Evolutionary conservation across 2,329 filamentous ascomycete genomes (phyloP), one percentile per base, ranked within the genome.

Genomic region (Pseudonectria buxi): DNA sequence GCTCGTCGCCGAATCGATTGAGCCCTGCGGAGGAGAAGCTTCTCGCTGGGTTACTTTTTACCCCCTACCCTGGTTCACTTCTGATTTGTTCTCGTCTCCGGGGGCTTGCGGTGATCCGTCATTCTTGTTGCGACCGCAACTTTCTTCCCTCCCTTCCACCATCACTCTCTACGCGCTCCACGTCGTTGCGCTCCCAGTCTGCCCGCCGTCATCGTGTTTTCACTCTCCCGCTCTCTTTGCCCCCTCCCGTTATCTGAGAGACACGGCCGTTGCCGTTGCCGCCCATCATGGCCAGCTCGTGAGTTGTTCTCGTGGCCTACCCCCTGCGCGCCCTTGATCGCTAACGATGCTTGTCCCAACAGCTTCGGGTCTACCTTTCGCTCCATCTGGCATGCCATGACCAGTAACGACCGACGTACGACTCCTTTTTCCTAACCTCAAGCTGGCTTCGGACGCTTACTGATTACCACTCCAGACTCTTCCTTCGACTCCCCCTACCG

Each of bases 371-470:
- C 74, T 52, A 78, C 83, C 64, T 84, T 92, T 65, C 84, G 84
- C 65, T 85, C 84, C 44, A 90, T 98, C 68, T 98, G 92, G 92
- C 92, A 96, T 72, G 79, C 84, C 51, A 92, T 82, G 76, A 82
- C 78, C 63, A 82, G 77, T 51, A 70, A 82, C 67, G 78, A 82
- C 60, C 67, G 78, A 64, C 78, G 78, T 82, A 65, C 57, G 77
- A 43, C 32, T 33, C 26, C 42, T 34, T 15, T 15, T 29, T 25
- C 39, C 33, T 13, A 28, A 25, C 11, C 10, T 14, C 13, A 22
- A 32, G 18, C 37, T 40, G 24, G 29, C 29, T 33, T 22, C 30
- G 30, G 14, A 28, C 12, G 13, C 13, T 34, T 24, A 30, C 44
- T 55, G 44, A 46, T 49, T 36, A 25, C 31, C 16, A 54, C 34